Percentiles rank a stretch among this genome's conserved stretches.
Conservation (phyloP, 257 asterid genomes). For the Anisodus tanguticus region DNA sequence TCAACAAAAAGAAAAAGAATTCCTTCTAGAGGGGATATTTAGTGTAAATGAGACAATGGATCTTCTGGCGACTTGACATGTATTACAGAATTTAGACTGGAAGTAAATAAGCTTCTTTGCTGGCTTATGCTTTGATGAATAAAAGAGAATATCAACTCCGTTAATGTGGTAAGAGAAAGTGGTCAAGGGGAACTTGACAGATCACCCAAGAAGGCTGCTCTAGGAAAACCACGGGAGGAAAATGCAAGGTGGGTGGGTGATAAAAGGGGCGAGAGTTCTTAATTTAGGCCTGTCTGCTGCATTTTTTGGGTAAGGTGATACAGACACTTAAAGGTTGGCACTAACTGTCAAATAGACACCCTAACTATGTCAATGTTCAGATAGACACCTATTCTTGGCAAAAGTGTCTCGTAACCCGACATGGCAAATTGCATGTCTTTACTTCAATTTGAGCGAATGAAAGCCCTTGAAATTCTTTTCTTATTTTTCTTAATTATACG, state of each 20-base stretch:
- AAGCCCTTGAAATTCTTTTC: background rate
- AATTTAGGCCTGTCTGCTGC: background rate
- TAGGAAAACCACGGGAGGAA: background rate
- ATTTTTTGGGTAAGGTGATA: background rate
- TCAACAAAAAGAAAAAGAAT: background rate
- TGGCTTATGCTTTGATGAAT: background rate
- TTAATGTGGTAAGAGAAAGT: background rate
- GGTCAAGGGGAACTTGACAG: background rate
- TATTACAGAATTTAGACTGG: background rate
- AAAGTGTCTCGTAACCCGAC: background rate
- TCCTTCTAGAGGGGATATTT: background rate
- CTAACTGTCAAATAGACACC: background rate
- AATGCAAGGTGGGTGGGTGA: background rate
- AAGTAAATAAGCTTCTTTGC: background rate
- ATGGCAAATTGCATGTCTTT: background rate
- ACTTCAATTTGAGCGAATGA: background rate
- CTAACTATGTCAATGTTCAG: background rate
- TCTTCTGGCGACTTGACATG: constrained; percentile 3
- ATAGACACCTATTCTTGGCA: background rate
- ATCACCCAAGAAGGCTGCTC: background rate
- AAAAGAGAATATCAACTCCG: background rate
- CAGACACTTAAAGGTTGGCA: background rate
- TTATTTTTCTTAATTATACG: background rate
- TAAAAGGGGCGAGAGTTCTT: background rate
- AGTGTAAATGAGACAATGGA: background rate